Evolutionary conservation across 1,139 yeast species (phyloP), one percentile per base, ranked within the genome.

Genomic region (Geotrichum phurueaensis): DNA sequence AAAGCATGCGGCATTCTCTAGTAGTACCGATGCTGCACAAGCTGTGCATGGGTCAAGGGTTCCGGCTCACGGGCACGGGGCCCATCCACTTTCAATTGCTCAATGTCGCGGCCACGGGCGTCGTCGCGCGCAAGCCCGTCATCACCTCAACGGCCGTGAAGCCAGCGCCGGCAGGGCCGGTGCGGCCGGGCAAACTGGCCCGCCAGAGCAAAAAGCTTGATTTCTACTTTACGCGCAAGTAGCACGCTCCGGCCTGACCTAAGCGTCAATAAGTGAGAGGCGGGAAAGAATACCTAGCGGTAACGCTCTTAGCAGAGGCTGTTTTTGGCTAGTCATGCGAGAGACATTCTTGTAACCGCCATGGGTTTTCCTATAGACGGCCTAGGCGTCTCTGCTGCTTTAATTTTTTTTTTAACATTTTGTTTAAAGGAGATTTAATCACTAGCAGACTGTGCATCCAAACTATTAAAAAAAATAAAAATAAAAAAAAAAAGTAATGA

Each of bases 61-160:
- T 52, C 15, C 13, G 45, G 10, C 5, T 48, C 9, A 7, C 47
- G 12, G 29, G 45, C 4, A n/a, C 58, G 13, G 50, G 54, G 3
- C 39, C 49, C 27, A 33, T 59, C n/a, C n/a, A 59, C 51, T 55
- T 59, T 36, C 61, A 59, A 2, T 6, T 59, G 25, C 52, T 59
- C 2, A 59, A 59, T 51, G 52, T 59, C 2, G 58, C 61, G 15
- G 61, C 55, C 4, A 59, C 58, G 2, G 58, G 61, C 6, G 51
- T 59, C 36, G 56, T 49, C n/a, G 20, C 29, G 3, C 36, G 33
- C 5, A 54, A 51, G 23, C 61, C 61, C 9, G 48, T 22, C 12
- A 39, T 58, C 15, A 31, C 53, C 1, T 51, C 39, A 10, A 22
- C 47, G n/a, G 51, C 27, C 2, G 51, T 48, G 51, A 48, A 48